A percentile compares a stretch with the other conserved stretches of the same genome.
These are phyloP conservation scores for Neocatenulostroma microsporum DNA, from an alignment of 2,329 filamentous ascomycete species.

Conservation along the genomic window DNA sequence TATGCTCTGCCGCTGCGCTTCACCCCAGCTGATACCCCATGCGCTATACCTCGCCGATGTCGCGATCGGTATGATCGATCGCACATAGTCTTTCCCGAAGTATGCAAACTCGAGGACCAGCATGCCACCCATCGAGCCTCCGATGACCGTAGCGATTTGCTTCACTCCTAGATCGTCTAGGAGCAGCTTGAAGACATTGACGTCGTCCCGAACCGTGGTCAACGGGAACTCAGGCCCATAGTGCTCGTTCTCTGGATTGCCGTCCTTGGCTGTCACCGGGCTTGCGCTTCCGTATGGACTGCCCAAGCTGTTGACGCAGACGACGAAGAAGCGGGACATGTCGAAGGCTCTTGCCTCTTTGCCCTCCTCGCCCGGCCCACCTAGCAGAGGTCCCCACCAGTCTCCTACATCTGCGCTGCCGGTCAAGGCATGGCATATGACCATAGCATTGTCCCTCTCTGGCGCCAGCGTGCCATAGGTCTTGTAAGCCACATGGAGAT, in stretches of 20 bases:
- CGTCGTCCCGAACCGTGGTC: constrained; percentile 91
- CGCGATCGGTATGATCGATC: constrained; percentile 72
- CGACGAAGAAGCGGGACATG: constrained; percentile 72
- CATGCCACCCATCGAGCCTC: constrained; percentile 83
- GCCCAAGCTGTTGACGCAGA: constrained; percentile 78
- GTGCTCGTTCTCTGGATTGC: constrained; percentile 60
- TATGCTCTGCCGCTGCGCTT: constrained; percentile 84
- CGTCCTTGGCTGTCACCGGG: constrained; percentile 80
- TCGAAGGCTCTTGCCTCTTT: constrained; percentile 56
- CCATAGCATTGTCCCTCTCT: constrained; percentile 53
- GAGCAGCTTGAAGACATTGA: constrained; percentile 73
- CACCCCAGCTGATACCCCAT: constrained; percentile 87
- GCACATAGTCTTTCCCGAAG: constrained; percentile 77
- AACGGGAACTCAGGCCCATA: constrained; percentile 96
- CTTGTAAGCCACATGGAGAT: constrained; percentile 62
- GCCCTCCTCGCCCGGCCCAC: constrained; percentile 57
- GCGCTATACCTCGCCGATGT: constrained; percentile 79
- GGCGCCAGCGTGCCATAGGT: constrained; percentile 52
- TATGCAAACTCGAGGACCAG: constrained; percentile 89
- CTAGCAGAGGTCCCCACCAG: constrained; percentile 81
- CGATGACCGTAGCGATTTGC: constrained; percentile 70
- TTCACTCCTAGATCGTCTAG: constrained; percentile 73
- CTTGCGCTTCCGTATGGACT: constrained; percentile 84
- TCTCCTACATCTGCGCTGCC: constrained; percentile 78
- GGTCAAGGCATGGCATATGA: constrained; percentile 75